Percentiles rank a stretch among this genome's conserved stretches.
phyloP scores from a whole-genome alignment of 2,329 filamentous ascomycete species.

The Plenodomus tracheiphilus region DNA sequence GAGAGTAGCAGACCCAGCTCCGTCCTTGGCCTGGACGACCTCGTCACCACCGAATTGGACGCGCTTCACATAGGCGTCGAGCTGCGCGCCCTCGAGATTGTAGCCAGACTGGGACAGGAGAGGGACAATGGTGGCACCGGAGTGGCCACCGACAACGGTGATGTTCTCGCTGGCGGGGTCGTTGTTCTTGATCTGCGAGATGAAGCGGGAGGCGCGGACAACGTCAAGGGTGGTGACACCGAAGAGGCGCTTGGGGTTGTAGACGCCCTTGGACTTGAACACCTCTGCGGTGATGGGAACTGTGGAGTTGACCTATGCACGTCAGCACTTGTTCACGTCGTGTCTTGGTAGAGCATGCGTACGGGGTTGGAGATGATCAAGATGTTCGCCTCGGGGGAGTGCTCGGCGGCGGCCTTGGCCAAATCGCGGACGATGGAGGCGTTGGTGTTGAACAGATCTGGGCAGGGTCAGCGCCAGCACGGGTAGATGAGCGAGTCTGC shows the following conservation, averaged over 20 bases:
- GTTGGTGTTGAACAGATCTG: constrained; percentile 99
- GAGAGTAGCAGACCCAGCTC: constrained; percentile 93
- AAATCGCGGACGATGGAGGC: constrained; percentile 98
- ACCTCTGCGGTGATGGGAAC: constrained; percentile 97
- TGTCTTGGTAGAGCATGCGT: constrained; percentile 29
- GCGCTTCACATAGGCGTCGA: constrained; percentile 80
- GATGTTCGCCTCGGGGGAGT: constrained; percentile 89
- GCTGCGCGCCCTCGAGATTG: constrained; percentile 77
- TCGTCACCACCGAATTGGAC: constrained; percentile 99
- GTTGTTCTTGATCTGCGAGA: constrained; percentile 87
- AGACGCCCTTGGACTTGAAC: constrained; percentile 93
- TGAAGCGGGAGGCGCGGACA: constrained; percentile 96
- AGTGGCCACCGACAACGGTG: constrained; percentile 95
- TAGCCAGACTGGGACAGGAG: constrained; percentile 94
- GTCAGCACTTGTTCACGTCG: constrained; percentile 7
- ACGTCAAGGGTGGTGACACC: constrained; percentile 99
- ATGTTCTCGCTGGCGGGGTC: constrained; percentile 93
- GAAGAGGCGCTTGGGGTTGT: constrained; percentile 99
- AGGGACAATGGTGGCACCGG: constrained; percentile 96
- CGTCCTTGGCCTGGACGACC: constrained; percentile 98
- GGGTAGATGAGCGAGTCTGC: neutral
- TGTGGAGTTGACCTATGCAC: constrained; percentile 83
- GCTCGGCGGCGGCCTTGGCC: constrained; percentile 89
- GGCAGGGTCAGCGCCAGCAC: constrained; percentile 13
- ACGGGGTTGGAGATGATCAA: constrained; percentile 98